Base-by-base conservation (phyloP, 352 stramenopile species). In the Globisporangium middletonii region DNA sequence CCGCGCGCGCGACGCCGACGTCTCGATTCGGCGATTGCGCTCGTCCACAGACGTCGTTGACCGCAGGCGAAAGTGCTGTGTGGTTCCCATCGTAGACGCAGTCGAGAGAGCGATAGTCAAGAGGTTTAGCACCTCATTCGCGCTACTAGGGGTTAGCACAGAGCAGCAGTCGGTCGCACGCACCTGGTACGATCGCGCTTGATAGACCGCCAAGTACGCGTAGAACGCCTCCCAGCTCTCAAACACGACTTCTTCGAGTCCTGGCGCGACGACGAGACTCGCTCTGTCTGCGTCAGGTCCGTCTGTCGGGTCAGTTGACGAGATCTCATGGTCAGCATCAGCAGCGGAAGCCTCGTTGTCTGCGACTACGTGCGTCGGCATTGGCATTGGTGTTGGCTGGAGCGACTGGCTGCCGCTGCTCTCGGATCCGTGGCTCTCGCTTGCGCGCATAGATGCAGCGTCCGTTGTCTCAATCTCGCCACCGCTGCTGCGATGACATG, bases 211-310 rank as follows among this genome's bases (percentile, higher is more conserved):
- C 7, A 54, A 19, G 30, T 44, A 54, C 30, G 16, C 30, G 28
- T 44, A 54, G 49, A 54, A 54, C 49, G 28, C 28, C 16, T 54
- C 49, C 49, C 49, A 54, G 30, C 30, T 30, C 49, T 54, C 49
- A 23, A 54, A 54, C 30, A 30, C 30, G 8, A 37, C 28, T 19
- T n/a, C 8, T 15, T 37, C 49, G 7, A 54, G 49, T 6, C 18
- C 30, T 38, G 49, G 49, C 30, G 49, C 49, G 16, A 44, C 49
- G 7, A 54, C 49, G 33, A 54, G 49, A 13, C 13, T 45, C 13
- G 15, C 41, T 18, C 41, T 4, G 3, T 45, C 41, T 4, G 41
- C 41, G 13, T 45, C 41, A 45, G 15, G 13, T 7, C 15, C 15
- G 8, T 45, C 18, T 19, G 15, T 19, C 15, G 41, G 1, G 7